Percentiles rank a stretch among this genome's conserved stretches.
phyloP scores from a whole-genome alignment of 73 alveolate genomes.

The Paramecium pentaurelia region DNA sequence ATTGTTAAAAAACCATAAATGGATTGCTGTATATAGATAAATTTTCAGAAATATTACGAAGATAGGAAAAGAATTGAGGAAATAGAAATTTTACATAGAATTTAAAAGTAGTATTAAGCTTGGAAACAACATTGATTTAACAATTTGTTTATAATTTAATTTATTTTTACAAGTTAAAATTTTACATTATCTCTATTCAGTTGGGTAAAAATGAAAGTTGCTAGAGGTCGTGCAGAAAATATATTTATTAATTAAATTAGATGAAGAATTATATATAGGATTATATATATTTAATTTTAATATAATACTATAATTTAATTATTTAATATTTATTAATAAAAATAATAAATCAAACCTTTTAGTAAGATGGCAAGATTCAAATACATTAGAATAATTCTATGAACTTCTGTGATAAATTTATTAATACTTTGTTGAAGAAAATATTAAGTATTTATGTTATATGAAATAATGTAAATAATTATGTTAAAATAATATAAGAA shows the following conservation, averaged over 20 bases:
- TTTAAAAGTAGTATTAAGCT: background rate
- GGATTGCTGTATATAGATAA: background rate
- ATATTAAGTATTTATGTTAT: background rate
- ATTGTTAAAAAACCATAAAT: background rate
- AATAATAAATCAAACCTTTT: background rate
- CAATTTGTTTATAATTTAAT: too few relatives aligned
- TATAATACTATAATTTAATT: background rate
- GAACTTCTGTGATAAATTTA: background rate
- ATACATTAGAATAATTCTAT: background rate
- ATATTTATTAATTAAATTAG: background rate
- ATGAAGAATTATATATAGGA: background rate
- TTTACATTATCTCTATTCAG: background rate
- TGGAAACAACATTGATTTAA: background rate
- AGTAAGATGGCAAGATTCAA: background rate
- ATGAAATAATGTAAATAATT: background rate
- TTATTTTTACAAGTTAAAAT: too few relatives aligned
- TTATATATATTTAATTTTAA: background rate
- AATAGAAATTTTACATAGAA: conserved; percentile 23
- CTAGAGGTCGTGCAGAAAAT: background rate
- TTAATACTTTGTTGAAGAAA: background rate
- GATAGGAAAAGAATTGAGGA: conserved; percentile 7
- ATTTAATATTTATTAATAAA: background rate
- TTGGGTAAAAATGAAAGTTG: background rate
- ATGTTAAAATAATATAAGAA: background rate
- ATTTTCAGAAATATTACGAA: conserved; percentile 23